These are phyloP conservation scores for Thozetella sp. DNA, from an alignment of 495 filamentous ascomycete genomes.

Conservation along the genomic window DNA sequence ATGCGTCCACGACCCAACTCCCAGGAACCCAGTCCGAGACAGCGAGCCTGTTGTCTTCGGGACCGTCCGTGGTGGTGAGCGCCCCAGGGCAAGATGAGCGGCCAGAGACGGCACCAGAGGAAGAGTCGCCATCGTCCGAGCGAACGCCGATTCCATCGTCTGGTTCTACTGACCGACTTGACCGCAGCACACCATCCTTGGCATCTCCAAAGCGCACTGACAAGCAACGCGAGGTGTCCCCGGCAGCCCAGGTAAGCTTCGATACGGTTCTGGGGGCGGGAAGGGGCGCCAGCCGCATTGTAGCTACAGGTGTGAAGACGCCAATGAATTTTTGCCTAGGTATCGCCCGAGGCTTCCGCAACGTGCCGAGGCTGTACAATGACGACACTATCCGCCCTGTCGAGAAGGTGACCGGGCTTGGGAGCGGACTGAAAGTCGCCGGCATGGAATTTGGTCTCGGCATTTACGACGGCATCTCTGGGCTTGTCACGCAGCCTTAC, in stretches of 20 bases:
- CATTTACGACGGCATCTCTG: conserved; percentile 71
- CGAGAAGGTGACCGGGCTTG: conserved; percentile 71
- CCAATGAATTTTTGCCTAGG: conserved; percentile 81
- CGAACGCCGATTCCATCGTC: neutral
- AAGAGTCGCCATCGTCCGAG: too few relatives aligned
- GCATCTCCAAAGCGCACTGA: neutral
- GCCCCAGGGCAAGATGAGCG: neutral
- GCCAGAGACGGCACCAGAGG: neutral
- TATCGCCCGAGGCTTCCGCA: conserved; percentile 83
- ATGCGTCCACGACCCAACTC: conserved; percentile 9
- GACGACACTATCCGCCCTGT: conserved; percentile 70
- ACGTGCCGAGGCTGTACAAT: conserved; percentile 77
- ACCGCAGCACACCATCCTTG: neutral
- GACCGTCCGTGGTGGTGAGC: neutral
- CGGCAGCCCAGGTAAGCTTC: conserved; percentile 29
- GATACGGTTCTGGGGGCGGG: conserved; percentile 62
- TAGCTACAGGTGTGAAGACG: conserved; percentile 69
- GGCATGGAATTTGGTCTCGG: conserved; percentile 69
- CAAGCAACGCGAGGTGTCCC: neutral
- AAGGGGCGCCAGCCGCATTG: conserved; percentile 67
- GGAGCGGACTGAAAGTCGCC: conserved; percentile 66
- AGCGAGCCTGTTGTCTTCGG: conserved; percentile 3
- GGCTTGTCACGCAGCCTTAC: conserved; percentile 70
- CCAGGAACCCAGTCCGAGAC: conserved; percentile 8
- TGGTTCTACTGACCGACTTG: neutral